Base-by-base conservation (phyloP, 1,139 yeast genomes). In the Lodderomyces metapsilosis region DNA sequence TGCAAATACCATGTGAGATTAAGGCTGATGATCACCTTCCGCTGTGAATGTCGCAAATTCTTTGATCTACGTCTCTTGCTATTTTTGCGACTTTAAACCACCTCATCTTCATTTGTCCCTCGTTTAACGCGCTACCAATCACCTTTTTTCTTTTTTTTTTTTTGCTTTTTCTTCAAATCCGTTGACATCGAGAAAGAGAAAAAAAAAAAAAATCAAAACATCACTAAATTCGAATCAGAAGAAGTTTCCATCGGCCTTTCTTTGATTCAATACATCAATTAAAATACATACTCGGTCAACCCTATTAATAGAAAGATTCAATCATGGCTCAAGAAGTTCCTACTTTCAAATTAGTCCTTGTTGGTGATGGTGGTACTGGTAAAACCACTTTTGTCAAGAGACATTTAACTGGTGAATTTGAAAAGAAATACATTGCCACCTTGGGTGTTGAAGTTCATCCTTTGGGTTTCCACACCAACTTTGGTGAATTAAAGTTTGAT, bases 321-420 rank as follows among this genome's bases (percentile, higher is more conserved):
- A 25, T 25, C 30, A 78, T 78, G 84, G 81, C 86, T 57, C 80
- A 78, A 72, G 89, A 87, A 77, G 95, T 89, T 71, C 98, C 98
- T 61, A 88, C 96, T 55, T 92, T 94, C 75, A 94, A 94, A 80
- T 84, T 94, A 70, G 99, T 85, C 61, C 84, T 92, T 64, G 98
- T 92, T 72, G 98, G 98, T 71, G 98, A 92, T 68, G 98, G 99
- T 82, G 99, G 99, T 84, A 92, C 98, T 71, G 98, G 98, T 78
- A 91, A 92, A 84, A 94, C 99, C 78, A 94, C 99, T 50, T 94
- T 94, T 61, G 98, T 94, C 73, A 94, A 92, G 82, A 91, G 99
- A 80, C 99, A 94, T 75, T 84, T 91, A 73, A 92, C 98, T 53
- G 98, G 98, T 77, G 99, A 94, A 73, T 94, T 94, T 68, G 98